Evolutionary conservation across 2,329 filamentous ascomycete genomes (phyloP), one percentile per base, ranked within the genome.

Genomic region (Ophioceras dolichostomum): DNA sequence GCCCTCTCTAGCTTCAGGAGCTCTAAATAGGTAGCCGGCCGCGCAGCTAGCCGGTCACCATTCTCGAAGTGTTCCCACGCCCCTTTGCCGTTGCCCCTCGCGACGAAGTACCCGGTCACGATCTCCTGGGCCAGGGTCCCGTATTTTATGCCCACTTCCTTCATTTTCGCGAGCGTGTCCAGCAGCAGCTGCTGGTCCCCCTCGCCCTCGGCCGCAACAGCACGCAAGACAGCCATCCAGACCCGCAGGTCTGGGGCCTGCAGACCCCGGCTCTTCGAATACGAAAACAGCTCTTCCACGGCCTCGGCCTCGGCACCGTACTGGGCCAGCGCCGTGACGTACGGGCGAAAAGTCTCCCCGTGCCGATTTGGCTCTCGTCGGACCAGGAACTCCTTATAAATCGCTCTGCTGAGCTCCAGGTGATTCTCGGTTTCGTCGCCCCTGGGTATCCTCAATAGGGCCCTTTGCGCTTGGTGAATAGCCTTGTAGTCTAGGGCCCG

Each of bases 51-150:
- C n/a, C n/a, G n/a, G n/a, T n/a, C n/a, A n/a, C n/a, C 63, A 43
- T 70, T 72, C 17, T 68, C 58, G 48, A 82, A 87, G 73, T 86
- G 85, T 10, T 63, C 53, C 49, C 81, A 78, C 3, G 78, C 78
- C 42, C 73, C 69, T n/a, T 65, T 54, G 4, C 80, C 51, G 33
- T 75, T 62, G 45, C 77, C 61, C 32, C 64, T 65, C 10, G 62
- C 54, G 2, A 79, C 72, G 47, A 79, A 86, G 46, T 80, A 81
- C 0, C 55, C 56, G 3, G 78, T 68, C 52, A 91, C 62, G 24
- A 70, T 53, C 40, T 65, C 54, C 45, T 78, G 68, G 36, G 75
- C 52, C 4, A 51, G 47, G 3, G 59, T 13, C 10, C 19, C 31
- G 12, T 33, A 26, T n/a, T n/a, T n/a, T n/a, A n/a, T n/a, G n/a